These are phyloP conservation scores for Austroboletus eburneus DNA, from an alignment of 768 basidiomycete genomes.

Conservation along the genomic window DNA sequence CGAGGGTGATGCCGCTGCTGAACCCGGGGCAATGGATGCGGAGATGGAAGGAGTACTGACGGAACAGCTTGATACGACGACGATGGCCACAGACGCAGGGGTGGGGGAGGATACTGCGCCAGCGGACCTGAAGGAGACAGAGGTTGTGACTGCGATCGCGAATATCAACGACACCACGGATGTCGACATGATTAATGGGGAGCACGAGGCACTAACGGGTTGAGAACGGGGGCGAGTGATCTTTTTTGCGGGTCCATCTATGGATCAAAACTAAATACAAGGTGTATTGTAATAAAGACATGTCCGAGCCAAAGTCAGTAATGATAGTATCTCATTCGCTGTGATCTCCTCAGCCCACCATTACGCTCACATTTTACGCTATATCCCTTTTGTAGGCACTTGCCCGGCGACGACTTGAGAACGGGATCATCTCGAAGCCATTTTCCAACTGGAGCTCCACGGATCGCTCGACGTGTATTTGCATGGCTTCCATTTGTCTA, in stretches of 20 bases:
- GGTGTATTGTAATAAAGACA: not conserved
- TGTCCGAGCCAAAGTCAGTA: not conserved
- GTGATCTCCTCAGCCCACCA: too few relatives aligned
- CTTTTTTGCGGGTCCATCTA: not conserved
- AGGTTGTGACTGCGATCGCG: too few relatives aligned
- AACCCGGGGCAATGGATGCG: constrained; percentile 1
- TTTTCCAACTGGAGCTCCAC: not conserved
- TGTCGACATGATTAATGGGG: not conserved
- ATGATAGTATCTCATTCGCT: too few relatives aligned
- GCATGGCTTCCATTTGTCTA: constrained; percentile 11
- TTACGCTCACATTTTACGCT: too few relatives aligned
- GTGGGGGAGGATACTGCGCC: not conserved
- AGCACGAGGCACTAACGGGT: too few relatives aligned
- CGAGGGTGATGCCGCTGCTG: constrained; percentile 17
- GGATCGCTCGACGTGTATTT: not conserved
- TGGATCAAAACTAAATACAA: not conserved
- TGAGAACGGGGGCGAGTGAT: not conserved
- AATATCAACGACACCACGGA: not conserved
- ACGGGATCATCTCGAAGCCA: not conserved
- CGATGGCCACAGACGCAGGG: not conserved
- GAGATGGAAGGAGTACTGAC: constrained; percentile 9
- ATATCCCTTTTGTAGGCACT: too few relatives aligned
- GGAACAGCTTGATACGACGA: not conserved
- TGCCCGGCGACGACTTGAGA: too few relatives aligned
- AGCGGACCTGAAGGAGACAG: not conserved